Evolutionary conservation across 805 yeast species (phyloP).

Genomic region (Yamadazyma scolyti): DNA sequence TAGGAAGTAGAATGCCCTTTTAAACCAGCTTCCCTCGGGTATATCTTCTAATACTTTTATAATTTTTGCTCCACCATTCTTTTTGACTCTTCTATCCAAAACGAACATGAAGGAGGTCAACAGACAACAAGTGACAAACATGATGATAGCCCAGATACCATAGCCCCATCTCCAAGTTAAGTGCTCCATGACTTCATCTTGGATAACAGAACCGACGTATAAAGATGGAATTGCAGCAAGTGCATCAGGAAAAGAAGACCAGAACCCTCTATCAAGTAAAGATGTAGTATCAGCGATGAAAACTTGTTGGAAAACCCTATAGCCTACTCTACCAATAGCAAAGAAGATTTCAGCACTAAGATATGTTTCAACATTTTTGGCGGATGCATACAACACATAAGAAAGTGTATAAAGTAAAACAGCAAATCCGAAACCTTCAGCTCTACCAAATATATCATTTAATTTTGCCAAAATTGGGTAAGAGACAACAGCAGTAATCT

Average conservation of each 20-base stretch:
- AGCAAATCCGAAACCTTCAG: constrained; percentile 14
- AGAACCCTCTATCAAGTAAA: constrained; percentile 18
- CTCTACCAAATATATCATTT: constrained; percentile 18
- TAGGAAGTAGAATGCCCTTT: neutral
- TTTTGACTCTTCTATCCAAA: constrained; percentile 23
- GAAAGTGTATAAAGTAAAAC: constrained; percentile 15
- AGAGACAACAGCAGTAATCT: constrained; percentile 15
- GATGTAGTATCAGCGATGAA: constrained; percentile 18
- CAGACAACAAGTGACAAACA: constrained; percentile 34
- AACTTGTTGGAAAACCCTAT: constrained; percentile 11
- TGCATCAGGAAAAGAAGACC: constrained; percentile 6
- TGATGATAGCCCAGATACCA: constrained; percentile 43
- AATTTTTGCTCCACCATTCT: constrained; percentile 1
- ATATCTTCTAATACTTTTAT: constrained; percentile 1
- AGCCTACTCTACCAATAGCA: constrained; percentile 16
- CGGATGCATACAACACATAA: constrained; percentile 15
- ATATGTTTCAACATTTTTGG: constrained; percentile 16
- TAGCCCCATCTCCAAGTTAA: constrained; percentile 50
- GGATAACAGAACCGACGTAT: constrained; percentile 36
- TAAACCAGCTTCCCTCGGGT: constrained; percentile 9
- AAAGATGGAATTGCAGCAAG: constrained; percentile 24
- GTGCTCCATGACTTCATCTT: constrained; percentile 30
- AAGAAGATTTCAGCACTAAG: constrained; percentile 16
- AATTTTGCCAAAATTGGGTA: constrained; percentile 18
- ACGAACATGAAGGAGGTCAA: constrained; percentile 24